These are phyloP conservation scores for Tulasnella calospora DNA, from an alignment of 768 basidiomycete species.

Conservation along the genomic window DNA sequence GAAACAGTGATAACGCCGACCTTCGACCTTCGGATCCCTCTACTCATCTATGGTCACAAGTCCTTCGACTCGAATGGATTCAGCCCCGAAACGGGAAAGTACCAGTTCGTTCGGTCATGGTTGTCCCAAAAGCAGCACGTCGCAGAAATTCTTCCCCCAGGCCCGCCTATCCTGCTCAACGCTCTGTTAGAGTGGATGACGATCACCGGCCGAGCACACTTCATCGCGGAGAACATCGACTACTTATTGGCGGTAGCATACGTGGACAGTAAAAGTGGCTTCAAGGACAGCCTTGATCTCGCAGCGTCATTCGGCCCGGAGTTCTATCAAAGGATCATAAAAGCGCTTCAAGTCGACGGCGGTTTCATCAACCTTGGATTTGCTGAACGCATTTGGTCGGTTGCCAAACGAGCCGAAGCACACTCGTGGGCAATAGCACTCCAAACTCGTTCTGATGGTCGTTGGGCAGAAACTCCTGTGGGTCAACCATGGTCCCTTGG, in stretches of 20 bases:
- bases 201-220: neutral
- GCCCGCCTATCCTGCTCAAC: neutral
- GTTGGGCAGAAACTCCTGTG: neutral
- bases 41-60: slow-evolving; percentile 14
- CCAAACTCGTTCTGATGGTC: neutral
- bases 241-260: neutral
- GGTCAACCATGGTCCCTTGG: neutral
- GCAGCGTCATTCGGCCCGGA: slow-evolving; percentile 4
- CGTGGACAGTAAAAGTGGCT: neutral
- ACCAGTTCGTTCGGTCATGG: neutral
- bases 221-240: slow-evolving; percentile 15
- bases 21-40: neutral
- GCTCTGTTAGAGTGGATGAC: neutral
- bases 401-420: slow-evolving; percentile 7
- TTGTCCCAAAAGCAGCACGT: neutral
- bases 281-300: neutral
- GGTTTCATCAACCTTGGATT: neutral
- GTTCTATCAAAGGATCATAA: neutral
- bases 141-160: neutral
- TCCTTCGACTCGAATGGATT: neutral
- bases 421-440: neutral
- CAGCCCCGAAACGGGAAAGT: neutral
- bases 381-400: neutral
- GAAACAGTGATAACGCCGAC: neutral
- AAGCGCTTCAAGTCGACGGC: slow-evolving; percentile 3